Base-by-base conservation (phyloP, 371 early-diverging fungal genomes). In the Caulochytrium protostelioides region DNA sequence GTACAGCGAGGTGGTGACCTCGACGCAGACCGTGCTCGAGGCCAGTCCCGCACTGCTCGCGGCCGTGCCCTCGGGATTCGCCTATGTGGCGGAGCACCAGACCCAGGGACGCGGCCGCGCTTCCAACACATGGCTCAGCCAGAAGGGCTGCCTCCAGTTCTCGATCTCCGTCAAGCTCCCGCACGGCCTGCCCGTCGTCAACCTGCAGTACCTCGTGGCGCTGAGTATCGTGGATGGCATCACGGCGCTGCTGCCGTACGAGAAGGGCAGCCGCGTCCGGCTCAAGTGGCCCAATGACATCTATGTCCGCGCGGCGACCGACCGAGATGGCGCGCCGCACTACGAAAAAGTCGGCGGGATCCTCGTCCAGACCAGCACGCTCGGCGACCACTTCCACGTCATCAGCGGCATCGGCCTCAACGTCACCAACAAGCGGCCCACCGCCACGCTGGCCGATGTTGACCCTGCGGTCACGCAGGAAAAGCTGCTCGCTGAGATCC, bases 231-330 rank as follows among this genome's bases (percentile, higher is more conserved):
- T 81, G 0, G 76, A 83, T 40, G 76, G 80, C 14, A 55, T 92
- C 8, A 15, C 9, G 13, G 9, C 13, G 32, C 12, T 13, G 20
- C 18, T 36, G 16, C 16, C 7, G 6, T 8, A 1, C 13, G 3
- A n/a, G 10, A 28, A 53, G 46, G 53, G 72, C 10, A 43, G 84
- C 3, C 80, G 83, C 0, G 44, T 94, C 33, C 63, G 65, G 23
- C 50, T 94, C 22, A 94, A 94, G 50, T 94, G 95, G 95, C 95
- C 95, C 10, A 94, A 91, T 42, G 95, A 94, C 46, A 62, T 94
- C 13, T 90, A 92, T 49, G 67, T 16, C 29, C 39, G 1, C 16
- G 41, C 28, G 39, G 32, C 35, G 22, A 25, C 38, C 22, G 22
- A 22, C 10, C 34, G 29, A 13, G 26, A 12, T 4, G 39, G 38